Evolutionary conservation across 768 basidiomycete species (phyloP), one percentile per base, ranked within the genome.

Genomic region (Macrolepiota dolichaula): DNA sequence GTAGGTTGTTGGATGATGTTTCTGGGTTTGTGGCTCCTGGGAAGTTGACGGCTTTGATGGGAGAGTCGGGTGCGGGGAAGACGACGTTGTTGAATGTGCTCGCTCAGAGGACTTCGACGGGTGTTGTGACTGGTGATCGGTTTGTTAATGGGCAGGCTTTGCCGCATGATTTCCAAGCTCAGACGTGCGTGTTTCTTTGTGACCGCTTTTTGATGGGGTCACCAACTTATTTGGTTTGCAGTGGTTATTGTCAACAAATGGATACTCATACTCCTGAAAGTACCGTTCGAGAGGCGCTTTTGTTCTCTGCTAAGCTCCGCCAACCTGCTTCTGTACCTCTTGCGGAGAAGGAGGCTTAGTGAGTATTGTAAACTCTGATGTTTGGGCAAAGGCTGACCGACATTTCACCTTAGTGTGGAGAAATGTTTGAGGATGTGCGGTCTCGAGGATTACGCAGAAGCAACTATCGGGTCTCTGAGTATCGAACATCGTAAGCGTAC

Each of bases 1-100:
- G 85, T 50, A 74, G 70, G 32, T 76, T 94, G 0, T 77, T 94
- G 40, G 78, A 88, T 60, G 81, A 91, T 42, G 79, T 95, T 13
- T 89, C 86, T 24, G 92, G 93, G 0, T 95, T 83, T 67, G 91
- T 92, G 29, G 85, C 85, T 12, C 94, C 92, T 2, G 94, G 94
- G 1, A 92, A 84, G 59, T 73, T 94, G 59, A 91, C 89, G 0
- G 89, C 89, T 46, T 81, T 86, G 69, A 93, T 88, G 92, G 93
- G 81, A 61, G 81, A 74, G 74, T 81, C 70, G 40, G 79, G 77
- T 29, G 77, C 78, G 22, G 81, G 81, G 29, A 81, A 79, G 80
- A 89, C 84, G 36, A 89, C 83, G 22, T 79, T 81, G 57, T 75
- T 83, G 24, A 85, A 82, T 72, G 88, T 79, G 59, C 73, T 86